A percentile compares a stretch with the other conserved stretches of the same genome.
Conservation (phyloP, 805 yeast genomes). For the Wickerhamomyces chaumierensis region DNA sequence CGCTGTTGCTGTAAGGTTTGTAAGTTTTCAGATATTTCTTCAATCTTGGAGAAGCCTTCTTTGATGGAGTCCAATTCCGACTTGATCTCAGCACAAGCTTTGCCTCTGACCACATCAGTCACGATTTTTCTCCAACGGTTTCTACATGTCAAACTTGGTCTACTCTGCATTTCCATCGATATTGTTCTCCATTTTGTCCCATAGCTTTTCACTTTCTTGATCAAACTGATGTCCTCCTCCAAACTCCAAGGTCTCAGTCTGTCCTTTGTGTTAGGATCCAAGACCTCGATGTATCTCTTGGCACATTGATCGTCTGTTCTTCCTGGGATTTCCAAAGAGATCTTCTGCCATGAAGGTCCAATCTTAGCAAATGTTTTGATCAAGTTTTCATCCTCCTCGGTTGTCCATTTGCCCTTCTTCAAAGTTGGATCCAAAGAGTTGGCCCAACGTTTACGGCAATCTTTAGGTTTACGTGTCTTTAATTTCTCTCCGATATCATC, state of each 20-base stretch:
- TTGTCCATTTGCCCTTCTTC: constrained; percentile 80
- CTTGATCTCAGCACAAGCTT: constrained; percentile 43
- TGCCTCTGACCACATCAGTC: constrained; percentile 60
- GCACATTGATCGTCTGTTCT: constrained; percentile 95
- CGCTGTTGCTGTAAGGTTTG: constrained; percentile 7
- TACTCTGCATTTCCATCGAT: constrained; percentile 54
- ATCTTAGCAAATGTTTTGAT: constrained; percentile 49
- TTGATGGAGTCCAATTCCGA: constrained; percentile 47
- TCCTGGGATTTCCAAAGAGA: constrained; percentile 65
- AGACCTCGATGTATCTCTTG: constrained; percentile 77
- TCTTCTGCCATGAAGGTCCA: constrained; percentile 84
- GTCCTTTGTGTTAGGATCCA: constrained; percentile 72
- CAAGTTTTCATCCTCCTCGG: constrained; percentile 61
- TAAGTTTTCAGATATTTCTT: constrained; percentile 15
- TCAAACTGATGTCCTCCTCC: constrained; percentile 63
- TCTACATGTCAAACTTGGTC: constrained; percentile 85
- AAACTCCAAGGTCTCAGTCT: constrained; percentile 69
- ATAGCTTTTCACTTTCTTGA: constrained; percentile 52
- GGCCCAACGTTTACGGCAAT: constrained; percentile 81
- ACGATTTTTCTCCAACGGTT: constrained; percentile 87
- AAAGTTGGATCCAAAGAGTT: constrained; percentile 76
- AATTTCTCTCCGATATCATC: constrained; percentile 38
- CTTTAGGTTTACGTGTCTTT: constrained; percentile 58
- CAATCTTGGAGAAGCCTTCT: constrained; percentile 20
- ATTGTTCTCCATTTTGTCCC: constrained; percentile 90